Evolutionary conservation across 139 green algal genomes (phyloP), one percentile per base, ranked within the genome.

Genomic region (Coelastrella sp.): DNA sequence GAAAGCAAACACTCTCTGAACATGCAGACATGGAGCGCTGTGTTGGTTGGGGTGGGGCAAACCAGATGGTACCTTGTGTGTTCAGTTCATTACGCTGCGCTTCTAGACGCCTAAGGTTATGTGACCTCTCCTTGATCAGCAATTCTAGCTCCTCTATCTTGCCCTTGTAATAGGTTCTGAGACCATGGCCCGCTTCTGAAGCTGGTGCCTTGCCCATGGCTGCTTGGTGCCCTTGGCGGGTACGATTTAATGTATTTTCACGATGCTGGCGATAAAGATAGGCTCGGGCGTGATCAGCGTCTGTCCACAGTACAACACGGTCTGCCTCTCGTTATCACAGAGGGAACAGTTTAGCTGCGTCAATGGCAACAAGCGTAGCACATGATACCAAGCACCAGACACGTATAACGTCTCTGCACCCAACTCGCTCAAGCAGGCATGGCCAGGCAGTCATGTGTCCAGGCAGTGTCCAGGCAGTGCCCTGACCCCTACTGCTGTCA

Each of bases 1-100:
- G 19, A 32, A 5, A 11, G 23, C 60, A 10, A 59, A 14, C 54
- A 47, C 17, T n/a, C 14, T 76, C 14, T 32, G 16, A 76, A 16
- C 82, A 71, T 22, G 61, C 56, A 56, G 13, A 5, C 57, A 4
- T 6, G 13, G 5, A 22, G 19, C 10, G 17, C 19, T 23, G 57
- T 47, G 79, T 85, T 85, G 79, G 79, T 88, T 77, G 65, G 61
- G 32, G 16, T 16, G 32, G 11, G 78, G 47, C 66, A 79, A 59
- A n/a, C 3, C 32, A 47, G 17, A 76, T 10, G 8, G 5, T 78
- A 99, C 98, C 98, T 97, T 98, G 98, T 3, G 95, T 95, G 91
- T 99, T 99, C 5, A 99, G 91, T 73, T 99, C 98, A 94, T 99
- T 99, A 0, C 98, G 92, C 93, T 99, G 98, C 5, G 98, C 98